Evolutionary conservation across 73 alveolate species (phyloP), one percentile per base, ranked within the genome.

Genomic region (Uronychia setigera): DNA sequence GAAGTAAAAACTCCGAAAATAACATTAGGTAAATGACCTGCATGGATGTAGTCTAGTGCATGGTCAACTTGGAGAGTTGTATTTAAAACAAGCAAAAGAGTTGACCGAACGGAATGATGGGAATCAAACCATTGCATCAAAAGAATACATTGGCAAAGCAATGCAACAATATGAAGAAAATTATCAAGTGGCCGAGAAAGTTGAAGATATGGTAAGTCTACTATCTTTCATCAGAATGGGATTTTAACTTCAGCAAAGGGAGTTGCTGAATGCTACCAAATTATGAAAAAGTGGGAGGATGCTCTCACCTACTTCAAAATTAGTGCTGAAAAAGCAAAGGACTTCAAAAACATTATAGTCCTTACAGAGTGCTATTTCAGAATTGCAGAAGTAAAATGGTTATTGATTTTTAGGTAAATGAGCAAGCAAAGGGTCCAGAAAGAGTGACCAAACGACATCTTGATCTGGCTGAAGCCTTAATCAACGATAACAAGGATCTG

Each of bases 51-150:
- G 76, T 30, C 31, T 33, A 35, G 34, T 76, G 34, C 31, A 31
- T 78, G 84, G 84, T 26, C 60, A 26, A 32, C 32, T 78, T 0
- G 84, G 84, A 31, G 34, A 78, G 34, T 76, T 78, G 76, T 30
- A 29, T 32, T 34, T 1, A 1, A 29, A 74, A 76, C 34, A 78
- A 11, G 84, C 77, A 78, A 29, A 34, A 1, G 84, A 78, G 25
- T 58, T 78, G 14, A 78, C 31, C 29, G 34, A 34, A 35, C 9
- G 77, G 5, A 78, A 78, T 30, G 34, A 34, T 28, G 76, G 76
- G 27, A 76, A 78, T 13, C 84, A 78, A 28, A 78, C 77, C 5
- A 33, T 33, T 31, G 31, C 84, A 11, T 33, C 84, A 1, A 31
- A 31, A 32, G 34, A 34, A 26, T 19, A 78, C n/a, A 26, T 78